Conservation (phyloP, 495 filamentous ascomycete genomes). For the Achaetomiella virescens region DNA sequence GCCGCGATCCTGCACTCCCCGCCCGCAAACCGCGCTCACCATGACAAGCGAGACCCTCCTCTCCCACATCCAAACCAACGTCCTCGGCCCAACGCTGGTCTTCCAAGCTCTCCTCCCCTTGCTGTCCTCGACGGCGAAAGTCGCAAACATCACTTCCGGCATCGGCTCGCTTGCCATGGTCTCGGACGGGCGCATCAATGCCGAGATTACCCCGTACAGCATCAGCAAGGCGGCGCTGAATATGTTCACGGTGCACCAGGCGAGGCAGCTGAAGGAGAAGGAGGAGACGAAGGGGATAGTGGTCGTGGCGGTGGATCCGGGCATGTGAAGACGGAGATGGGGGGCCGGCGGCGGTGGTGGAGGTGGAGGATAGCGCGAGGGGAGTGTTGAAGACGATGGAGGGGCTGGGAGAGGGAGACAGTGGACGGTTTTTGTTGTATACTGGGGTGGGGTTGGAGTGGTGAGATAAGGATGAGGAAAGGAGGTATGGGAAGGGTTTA, state of each 20-base stretch:
- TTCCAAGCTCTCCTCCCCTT: slow-evolving; percentile 16
- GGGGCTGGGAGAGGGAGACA: slow-evolving; percentile 28
- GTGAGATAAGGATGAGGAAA: slow-evolving; percentile 5
- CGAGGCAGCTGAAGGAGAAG: slow-evolving; percentile 15
- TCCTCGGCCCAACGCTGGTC: slow-evolving; percentile 30
- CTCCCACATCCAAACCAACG: slow-evolving; percentile 27
- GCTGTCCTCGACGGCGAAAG: slow-evolving; percentile 9
- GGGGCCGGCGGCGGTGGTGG: slow-evolving; percentile 42
- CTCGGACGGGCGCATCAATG: background rate
- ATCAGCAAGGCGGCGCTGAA: slow-evolving; percentile 37
- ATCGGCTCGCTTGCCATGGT: slow-evolving; percentile 14
- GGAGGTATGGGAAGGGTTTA: background rate
- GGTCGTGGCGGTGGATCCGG: slow-evolving; percentile 50
- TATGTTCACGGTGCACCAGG: slow-evolving; percentile 35
- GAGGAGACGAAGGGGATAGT: slow-evolving; percentile 29
- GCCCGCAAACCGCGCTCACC: slow-evolving; percentile 22
- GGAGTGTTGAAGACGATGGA: slow-evolving; percentile 23
- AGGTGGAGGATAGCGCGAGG: slow-evolving; percentile 37
- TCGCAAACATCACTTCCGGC: slow-evolving; percentile 30
- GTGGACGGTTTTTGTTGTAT: slow-evolving; percentile 24
- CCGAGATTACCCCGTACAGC: slow-evolving; percentile 25
- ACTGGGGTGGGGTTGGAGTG: slow-evolving; percentile 13
- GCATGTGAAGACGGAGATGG: slow-evolving; percentile 57
- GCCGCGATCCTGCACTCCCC: slow-evolving; percentile 31
- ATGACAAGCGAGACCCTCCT: slow-evolving; percentile 24